Evolutionary conservation across 2,329 filamentous ascomycete genomes (phyloP).

Genomic region (Penicillium sp.): DNA sequence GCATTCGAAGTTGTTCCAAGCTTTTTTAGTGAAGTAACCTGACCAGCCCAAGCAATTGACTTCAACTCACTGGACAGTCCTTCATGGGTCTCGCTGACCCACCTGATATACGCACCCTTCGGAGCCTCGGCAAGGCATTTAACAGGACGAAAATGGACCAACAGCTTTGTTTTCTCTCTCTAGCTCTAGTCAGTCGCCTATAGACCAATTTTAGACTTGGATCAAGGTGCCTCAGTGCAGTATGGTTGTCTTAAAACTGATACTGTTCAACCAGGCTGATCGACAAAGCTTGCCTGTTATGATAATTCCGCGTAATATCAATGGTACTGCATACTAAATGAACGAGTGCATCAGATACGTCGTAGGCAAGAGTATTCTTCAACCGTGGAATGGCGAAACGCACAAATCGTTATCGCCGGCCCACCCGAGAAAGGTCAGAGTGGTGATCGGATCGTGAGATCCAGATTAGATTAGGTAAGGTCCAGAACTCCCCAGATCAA

Average conservation of each 20-base stretch:
- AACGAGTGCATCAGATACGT: too few relatives aligned
- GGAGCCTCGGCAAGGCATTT: slow-evolving; percentile 5
- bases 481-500: slow-evolving; percentile 2
- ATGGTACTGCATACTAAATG: too few relatives aligned
- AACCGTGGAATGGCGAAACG: too few relatives aligned
- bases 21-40: neutral
- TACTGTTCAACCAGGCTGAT: neutral
- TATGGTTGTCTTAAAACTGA: neutral
- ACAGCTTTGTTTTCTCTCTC: neutral
- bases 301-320: neutral
- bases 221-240: neutral
- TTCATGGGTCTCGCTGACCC: slow-evolving; percentile 6
- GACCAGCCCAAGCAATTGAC: slow-evolving; percentile 1
- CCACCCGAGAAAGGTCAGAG: neutral
- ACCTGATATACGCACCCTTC: neutral
- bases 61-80: slow-evolving; percentile 4
- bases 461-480: slow-evolving; percentile 10
- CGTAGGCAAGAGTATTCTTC: too few relatives aligned
- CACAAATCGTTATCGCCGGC: too few relatives aligned
- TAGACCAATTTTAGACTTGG: slow-evolving; percentile 5
- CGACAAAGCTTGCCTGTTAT: neutral
- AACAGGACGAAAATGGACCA: neutral
- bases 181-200: neutral
- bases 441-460: slow-evolving; percentile 7
- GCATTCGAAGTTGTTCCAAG: neutral